These are phyloP conservation scores for Cephaloascus fragrans DNA, from an alignment of 805 yeast species.

Conservation along the genomic window DNA sequence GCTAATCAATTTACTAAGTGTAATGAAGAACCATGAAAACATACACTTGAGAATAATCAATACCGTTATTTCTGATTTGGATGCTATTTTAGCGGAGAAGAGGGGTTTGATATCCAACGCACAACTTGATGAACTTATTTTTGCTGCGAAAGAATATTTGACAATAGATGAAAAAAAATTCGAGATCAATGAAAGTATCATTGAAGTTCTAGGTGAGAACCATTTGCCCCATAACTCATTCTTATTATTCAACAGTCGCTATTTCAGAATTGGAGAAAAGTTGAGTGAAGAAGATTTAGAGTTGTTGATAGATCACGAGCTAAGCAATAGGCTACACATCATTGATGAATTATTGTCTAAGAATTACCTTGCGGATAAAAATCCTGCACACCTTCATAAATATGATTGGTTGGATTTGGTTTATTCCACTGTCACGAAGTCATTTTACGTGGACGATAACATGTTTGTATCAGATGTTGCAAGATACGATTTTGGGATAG, in stretches of 20 bases:
- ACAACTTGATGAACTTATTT: background rate
- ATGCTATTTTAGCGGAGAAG: background rate
- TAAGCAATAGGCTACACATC: slow-evolving; percentile 27
- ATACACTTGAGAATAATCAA: slow-evolving; percentile 30
- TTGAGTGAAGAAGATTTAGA: slow-evolving; percentile 18
- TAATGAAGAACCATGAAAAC: slow-evolving; percentile 14
- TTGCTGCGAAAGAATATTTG: background rate
- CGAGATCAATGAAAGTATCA: slow-evolving; percentile 2
- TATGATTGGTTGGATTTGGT: slow-evolving; percentile 39
- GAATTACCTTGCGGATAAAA: background rate
- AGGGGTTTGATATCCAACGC: background rate
- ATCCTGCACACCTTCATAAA: slow-evolving; percentile 11
- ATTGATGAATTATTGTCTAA: slow-evolving; percentile 15
- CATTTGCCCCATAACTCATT: slow-evolving; percentile 25
- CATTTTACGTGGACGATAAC: slow-evolving; percentile 32
- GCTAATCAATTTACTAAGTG: slow-evolving; percentile 23
- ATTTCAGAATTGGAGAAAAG: slow-evolving; percentile 21
- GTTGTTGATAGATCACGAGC: slow-evolving; percentile 36
- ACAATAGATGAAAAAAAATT: background rate
- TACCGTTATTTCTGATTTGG: slow-evolving; percentile 7
- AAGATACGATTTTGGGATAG: slow-evolving; percentile 39
- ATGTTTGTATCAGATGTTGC: slow-evolving; percentile 30
- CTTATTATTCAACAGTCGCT: slow-evolving; percentile 47
- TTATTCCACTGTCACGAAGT: slow-evolving; percentile 30
- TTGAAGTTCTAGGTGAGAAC: slow-evolving; percentile 15